Base-by-base conservation (phyloP, 306 rosid species). In the Astragalus membranaceus region DNA sequence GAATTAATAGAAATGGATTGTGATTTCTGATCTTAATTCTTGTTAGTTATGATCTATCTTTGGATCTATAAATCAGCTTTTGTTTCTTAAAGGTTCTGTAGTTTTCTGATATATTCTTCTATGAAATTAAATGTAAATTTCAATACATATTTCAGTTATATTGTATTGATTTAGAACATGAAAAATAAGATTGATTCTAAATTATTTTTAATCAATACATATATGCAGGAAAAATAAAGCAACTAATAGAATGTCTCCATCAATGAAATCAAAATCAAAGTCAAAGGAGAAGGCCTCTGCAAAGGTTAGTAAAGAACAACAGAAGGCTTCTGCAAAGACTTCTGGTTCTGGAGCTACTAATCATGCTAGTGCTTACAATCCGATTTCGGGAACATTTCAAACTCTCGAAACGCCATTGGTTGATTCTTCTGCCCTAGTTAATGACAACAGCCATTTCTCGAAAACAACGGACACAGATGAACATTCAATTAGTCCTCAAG, bases 361-460 rank as follows among this genome's bases (percentile, higher is more conserved):
- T 78, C 76, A 78, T 6, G 78, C 90, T 26, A 88, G 77, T 78
- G 85, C 83, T 6, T 80, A 85, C 74, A 84, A 85, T 82, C 92
- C 95, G 33, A 72, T 85, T 36, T 65, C 53, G 41, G 97, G 89
- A 79, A 82, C 92, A n/a, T 88, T 88, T 75, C 96, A 88, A 84
- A 30, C 91, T 2, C 76, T 74, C 16, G 93, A 91, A 58, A 67
- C 83, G 39, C 73, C 85, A 12, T 73, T 82, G 70, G 77, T 81
- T 3, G 67, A 88, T 10, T 59, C 87, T 50, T 73, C 82, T n/a
- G 20, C 85, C 23, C 78, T 57, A 42, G 61, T 70, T 74, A 87
- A 84, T 20, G 79, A 77, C 17, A 86, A 61, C 64, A 73, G 85
- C 67, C 87, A 87, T 16, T 91, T 76, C 78, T 77, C 59, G 6